Conservation (phyloP, 441 rosid genomes). For the Viola pubescens region DNA sequence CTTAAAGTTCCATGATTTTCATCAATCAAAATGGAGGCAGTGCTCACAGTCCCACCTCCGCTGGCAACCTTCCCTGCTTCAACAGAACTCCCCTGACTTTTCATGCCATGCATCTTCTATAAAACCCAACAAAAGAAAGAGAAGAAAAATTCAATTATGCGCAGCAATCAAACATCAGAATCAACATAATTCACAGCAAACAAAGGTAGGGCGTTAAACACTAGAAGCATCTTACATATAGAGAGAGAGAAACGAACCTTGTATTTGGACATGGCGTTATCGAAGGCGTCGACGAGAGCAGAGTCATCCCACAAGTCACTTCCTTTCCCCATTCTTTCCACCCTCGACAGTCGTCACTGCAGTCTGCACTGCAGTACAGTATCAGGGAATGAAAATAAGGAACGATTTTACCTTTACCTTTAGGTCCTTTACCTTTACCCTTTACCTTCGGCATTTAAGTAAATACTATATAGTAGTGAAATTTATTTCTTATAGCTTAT, state of each 20-base stretch:
- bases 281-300: conserved; percentile 50
- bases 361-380: too few relatives aligned
- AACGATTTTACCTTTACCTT: too few relatives aligned
- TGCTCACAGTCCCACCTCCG: neutral
- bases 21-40: conserved; percentile 2
- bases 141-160: neutral
- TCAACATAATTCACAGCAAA: neutral
- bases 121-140: neutral
- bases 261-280: conserved; percentile 47
- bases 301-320: conserved; percentile 59
- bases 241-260: conserved; percentile 23
- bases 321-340: conserved; percentile 30
- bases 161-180: neutral
- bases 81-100: conserved; percentile 9
- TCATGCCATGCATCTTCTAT: conserved; percentile 35
- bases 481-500: too few relatives aligned
- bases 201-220: neutral
- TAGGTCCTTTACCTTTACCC: too few relatives aligned
- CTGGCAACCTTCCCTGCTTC: conserved; percentile 13
- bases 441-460: too few relatives aligned
- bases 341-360: neutral
- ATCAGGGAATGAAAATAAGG: too few relatives aligned
- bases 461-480: too few relatives aligned
- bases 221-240: neutral
- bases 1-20: conserved; percentile 9